phyloP scores from a whole-genome alignment of 2,329 filamentous ascomycete genomes.

The Purpureocillium takamizusanense region DNA sequence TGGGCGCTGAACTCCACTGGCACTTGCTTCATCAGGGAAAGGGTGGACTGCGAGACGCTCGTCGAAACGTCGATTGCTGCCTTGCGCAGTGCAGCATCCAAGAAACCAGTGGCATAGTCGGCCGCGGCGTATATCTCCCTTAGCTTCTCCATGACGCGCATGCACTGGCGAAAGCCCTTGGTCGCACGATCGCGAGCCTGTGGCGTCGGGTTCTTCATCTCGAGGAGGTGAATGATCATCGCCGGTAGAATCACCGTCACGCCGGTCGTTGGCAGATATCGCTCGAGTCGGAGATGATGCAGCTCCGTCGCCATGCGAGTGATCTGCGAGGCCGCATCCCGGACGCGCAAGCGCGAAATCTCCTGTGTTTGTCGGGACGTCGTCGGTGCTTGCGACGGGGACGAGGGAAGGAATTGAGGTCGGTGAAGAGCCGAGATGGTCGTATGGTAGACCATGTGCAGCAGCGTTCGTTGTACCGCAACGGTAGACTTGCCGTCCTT shows the following conservation, averaged over 20 bases:
- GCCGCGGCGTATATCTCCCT: conserved; percentile 86
- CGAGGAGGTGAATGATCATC: conserved; percentile 86
- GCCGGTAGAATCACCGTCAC: conserved; percentile 86
- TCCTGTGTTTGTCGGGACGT: conserved; percentile 66
- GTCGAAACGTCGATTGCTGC: conserved; percentile 63
- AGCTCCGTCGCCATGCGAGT: conserved; percentile 75
- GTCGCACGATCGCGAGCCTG: conserved; percentile 64
- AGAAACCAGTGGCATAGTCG: conserved; percentile 91
- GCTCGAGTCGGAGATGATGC: conserved; percentile 62
- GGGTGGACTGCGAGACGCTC: conserved; percentile 20
- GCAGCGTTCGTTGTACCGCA: conserved; percentile 68
- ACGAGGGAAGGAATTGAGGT: conserved; percentile 77
- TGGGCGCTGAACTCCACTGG: conserved; percentile 29
- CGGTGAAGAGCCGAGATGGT: conserved; percentile 85
- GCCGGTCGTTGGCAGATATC: conserved; percentile 77
- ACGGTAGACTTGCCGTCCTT: conserved; percentile 51
- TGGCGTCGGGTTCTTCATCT: conserved; percentile 76
- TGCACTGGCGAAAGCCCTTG: conserved; percentile 81
- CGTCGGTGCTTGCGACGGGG: conserved; percentile 42
- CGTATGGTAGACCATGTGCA: conserved; percentile 92
- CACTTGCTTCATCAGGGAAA: conserved; percentile 25
- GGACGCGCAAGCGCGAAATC: conserved; percentile 72
- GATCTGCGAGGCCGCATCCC: conserved; percentile 75
- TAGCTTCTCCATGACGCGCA: conserved; percentile 81
- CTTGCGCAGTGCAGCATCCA: conserved; percentile 86